phyloP scores from a whole-genome alignment of 1,284 basidiomycete species.

The Marasmius fiardii region DNA sequence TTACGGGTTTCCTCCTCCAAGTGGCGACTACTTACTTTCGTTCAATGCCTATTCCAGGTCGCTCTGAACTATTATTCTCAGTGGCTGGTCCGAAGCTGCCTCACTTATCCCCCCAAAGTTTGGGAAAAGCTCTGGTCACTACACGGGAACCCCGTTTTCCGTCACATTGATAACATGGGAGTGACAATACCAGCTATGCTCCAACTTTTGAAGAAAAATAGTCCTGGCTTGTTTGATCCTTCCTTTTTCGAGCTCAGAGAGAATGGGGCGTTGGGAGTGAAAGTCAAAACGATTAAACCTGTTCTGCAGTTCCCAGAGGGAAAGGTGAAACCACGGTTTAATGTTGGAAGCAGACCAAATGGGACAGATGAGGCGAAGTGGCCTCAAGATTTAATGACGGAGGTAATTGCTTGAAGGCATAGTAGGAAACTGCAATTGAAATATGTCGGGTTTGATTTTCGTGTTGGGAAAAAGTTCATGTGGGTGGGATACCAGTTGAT shows the following conservation, averaged over 20 bases:
- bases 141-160: slow-evolving; percentile 12
- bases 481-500: too few species aligned
- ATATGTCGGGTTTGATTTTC: too few species aligned
- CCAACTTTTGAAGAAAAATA: slow-evolving; percentile 13
- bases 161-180: slow-evolving; percentile 16
- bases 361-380: slow-evolving; percentile 13
- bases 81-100: slow-evolving; percentile 6
- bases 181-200: slow-evolving; percentile 12
- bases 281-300: slow-evolving; percentile 18
- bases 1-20: neutral
- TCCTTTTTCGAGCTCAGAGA: slow-evolving; percentile 19
- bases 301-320: slow-evolving; percentile 19
- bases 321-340: slow-evolving; percentile 15
- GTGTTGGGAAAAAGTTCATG: too few species aligned
- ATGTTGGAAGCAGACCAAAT: slow-evolving; percentile 21
- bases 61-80: slow-evolving; percentile 8
- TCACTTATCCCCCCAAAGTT: slow-evolving; percentile 8
- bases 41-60: neutral
- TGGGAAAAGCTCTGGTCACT: slow-evolving; percentile 20
- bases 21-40: neutral
- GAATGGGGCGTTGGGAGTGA: slow-evolving; percentile 16
- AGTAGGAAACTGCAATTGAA: too few species aligned
- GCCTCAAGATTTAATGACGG: slow-evolving; percentile 2
- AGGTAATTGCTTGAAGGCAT: neutral
- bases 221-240: slow-evolving; percentile 13